Evolutionary conservation across 1,284 basidiomycete genomes (phyloP).

Genomic region (Leccinum angustisporum): DNA sequence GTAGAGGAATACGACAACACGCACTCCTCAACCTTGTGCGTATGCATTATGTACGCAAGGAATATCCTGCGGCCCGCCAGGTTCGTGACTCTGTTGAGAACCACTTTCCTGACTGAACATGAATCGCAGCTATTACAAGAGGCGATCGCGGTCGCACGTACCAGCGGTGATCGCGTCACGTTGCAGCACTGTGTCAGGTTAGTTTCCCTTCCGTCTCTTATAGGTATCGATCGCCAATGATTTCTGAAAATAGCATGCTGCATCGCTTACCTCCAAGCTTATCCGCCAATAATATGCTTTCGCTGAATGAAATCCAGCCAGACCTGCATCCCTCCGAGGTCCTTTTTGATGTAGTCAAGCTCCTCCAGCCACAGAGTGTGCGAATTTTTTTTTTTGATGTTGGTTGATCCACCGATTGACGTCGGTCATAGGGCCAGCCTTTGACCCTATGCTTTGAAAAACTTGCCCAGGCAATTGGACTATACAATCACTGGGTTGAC

Average conservation of each 20-base stretch:
- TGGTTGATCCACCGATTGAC: slow-evolving; percentile 15
- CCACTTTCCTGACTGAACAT: slow-evolving; percentile 3
- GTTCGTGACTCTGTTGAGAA: slow-evolving; percentile 35
- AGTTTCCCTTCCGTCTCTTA: slow-evolving; percentile 34
- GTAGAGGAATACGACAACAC: slow-evolving; percentile 73
- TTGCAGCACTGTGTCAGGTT: slow-evolving; percentile 79
- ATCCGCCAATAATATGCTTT: slow-evolving; percentile 41
- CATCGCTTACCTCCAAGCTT: slow-evolving; percentile 58
- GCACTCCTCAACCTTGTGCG: slow-evolving; percentile 74
- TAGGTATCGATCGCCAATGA: slow-evolving; percentile 13
- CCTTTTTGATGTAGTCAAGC: slow-evolving; percentile 55
- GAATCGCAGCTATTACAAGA: slow-evolving; percentile 61
- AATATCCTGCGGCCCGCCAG: slow-evolving; percentile 65
- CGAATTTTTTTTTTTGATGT: slow-evolving; percentile 8
- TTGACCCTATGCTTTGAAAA: slow-evolving; percentile 66
- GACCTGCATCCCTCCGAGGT: slow-evolving; percentile 75
- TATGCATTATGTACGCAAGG: slow-evolving; percentile 69
- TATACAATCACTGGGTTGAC: slow-evolving; percentile 71
- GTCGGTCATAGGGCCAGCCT: slow-evolving; percentile 62
- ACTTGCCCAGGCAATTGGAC: slow-evolving; percentile 62
- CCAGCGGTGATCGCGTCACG: slow-evolving; percentile 65
- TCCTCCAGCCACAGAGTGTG: slow-evolving; percentile 35
- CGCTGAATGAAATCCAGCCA: slow-evolving; percentile 73
- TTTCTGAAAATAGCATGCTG: slow-evolving; percentile 49
- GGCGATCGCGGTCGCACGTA: slow-evolving; percentile 71